These are phyloP conservation scores for Aurantiochytrium sp. DNA, from an alignment of 108 stramenopile species.

Conservation along the genomic window DNA sequence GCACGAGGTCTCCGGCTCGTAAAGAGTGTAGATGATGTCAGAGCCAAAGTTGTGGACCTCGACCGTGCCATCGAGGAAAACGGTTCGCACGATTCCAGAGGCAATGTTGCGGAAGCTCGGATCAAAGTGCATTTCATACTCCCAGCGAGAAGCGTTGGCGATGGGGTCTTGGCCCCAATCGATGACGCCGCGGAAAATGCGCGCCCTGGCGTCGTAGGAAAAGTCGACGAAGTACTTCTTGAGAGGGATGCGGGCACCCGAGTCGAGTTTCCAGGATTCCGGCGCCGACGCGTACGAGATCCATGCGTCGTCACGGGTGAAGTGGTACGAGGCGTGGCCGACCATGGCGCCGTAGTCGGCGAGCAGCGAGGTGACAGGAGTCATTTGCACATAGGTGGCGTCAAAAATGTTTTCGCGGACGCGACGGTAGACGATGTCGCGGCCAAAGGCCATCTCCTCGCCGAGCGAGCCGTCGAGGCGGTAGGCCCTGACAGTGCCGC, in stretches of 20 bases:
- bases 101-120: neutral
- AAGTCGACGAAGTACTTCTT: neutral
- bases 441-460: neutral
- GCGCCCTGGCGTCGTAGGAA: neutral
- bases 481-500: neutral
- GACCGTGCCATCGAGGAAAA: neutral
- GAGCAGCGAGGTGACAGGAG: neutral
- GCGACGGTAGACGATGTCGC: neutral
- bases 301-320: neutral
- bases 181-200: neutral
- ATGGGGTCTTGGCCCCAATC: neutral
- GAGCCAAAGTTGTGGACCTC: neutral
- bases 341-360: neutral
- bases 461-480: neutral
- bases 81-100: neutral
- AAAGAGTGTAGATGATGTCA: neutral
- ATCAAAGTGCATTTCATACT: slow-evolving; percentile 13
- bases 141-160: neutral
- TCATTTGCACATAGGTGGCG: neutral
- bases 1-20: neutral
- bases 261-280: neutral
- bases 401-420: slow-evolving; percentile 9
- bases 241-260: neutral
- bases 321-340: neutral
- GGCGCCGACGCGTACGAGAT: neutral